Conservation (phyloP, 2,329 filamentous ascomycete species). For the Fusarium ramigenum region DNA sequence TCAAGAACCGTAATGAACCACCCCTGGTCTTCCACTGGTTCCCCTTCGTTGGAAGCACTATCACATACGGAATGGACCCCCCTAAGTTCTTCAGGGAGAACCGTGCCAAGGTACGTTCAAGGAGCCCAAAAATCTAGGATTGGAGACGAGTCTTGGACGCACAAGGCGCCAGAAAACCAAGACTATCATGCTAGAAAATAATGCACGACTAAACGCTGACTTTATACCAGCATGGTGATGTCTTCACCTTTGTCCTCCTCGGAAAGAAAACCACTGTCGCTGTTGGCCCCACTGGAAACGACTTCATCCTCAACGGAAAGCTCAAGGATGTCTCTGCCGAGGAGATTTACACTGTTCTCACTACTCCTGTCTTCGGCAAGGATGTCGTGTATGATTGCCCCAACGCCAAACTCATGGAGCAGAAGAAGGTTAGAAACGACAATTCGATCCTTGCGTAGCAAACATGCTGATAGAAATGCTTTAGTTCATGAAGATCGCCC, state of each 20-base stretch:
- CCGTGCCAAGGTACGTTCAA: slow-evolving; percentile 73
- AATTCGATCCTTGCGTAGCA: neutral
- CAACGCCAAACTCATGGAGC: slow-evolving; percentile 93
- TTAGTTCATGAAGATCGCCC: slow-evolving; percentile 82
- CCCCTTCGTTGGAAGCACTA: slow-evolving; percentile 86
- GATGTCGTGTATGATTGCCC: slow-evolving; percentile 93
- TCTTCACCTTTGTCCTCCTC: slow-evolving; percentile 88
- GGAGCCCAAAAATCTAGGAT: neutral
- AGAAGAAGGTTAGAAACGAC: slow-evolving; percentile 77
- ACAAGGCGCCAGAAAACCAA: neutral
- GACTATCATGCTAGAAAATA: neutral
- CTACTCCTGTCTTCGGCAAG: slow-evolving; percentile 77
- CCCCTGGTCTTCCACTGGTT: slow-evolving; percentile 85
- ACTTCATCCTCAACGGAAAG: slow-evolving; percentile 93
- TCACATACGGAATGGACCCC: slow-evolving; percentile 95
- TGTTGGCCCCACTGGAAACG: slow-evolving; percentile 83
- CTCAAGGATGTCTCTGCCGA: slow-evolving; percentile 89
- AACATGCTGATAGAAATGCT: slow-evolving; percentile 21
- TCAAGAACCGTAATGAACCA: slow-evolving; percentile 84
- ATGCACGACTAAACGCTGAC: slow-evolving; percentile 16
- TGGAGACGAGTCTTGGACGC: neutral
- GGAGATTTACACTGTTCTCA: slow-evolving; percentile 85
- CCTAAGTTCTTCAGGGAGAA: slow-evolving; percentile 84
- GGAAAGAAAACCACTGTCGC: slow-evolving; percentile 91
- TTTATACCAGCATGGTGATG: slow-evolving; percentile 76